A percentile compares a stretch with the other conserved stretches of the same genome.
Evolutionary conservation across 257 asterid genomes (phyloP).

Genomic region (Solanum arcanum): DNA sequence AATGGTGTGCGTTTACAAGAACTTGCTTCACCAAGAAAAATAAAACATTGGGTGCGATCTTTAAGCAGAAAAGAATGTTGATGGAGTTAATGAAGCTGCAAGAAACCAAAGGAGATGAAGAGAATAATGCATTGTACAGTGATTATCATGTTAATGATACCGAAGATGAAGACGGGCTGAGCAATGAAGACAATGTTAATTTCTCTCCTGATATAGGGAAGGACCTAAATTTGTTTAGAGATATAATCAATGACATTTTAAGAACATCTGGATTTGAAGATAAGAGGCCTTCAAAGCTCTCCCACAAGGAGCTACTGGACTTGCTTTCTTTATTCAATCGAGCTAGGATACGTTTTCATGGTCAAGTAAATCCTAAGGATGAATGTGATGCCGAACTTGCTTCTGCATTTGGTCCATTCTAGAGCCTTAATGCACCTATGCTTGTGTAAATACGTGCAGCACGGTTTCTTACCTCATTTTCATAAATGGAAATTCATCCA

Average conservation of each 20-base stretch:
- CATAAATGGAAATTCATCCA: neutral
- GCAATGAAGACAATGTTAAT: conserved; percentile 2
- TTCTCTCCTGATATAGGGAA: neutral
- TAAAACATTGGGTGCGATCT: conserved; percentile 79
- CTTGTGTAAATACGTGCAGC: neutral
- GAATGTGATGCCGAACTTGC: conserved; percentile 12
- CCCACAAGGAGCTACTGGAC: conserved; percentile 43
- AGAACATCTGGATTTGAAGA: conserved; percentile 47
- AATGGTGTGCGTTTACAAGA: conserved; percentile 87
- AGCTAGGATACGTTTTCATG: conserved; percentile 56
- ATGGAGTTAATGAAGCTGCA: conserved; percentile 55
- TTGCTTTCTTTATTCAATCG: conserved; percentile 50
- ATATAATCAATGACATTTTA: conserved; percentile 28
- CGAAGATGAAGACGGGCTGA: conserved; percentile 14
- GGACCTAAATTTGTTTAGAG: conserved; percentile 29
- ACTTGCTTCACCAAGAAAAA: conserved; percentile 77
- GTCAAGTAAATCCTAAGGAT: conserved; percentile 20
- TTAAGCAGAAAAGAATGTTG: conserved; percentile 75
- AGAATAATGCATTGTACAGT: neutral
- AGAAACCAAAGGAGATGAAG: conserved; percentile 1
- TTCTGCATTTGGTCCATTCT: conserved; percentile 6
- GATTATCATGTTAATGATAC: conserved; percentile 2
- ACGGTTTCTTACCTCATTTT: neutral
- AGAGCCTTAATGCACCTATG: neutral
- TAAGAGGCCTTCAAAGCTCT: conserved; percentile 80